Evolutionary conservation across 192 early-diverging fungal genomes (phyloP).

Genomic region (Gaertneriomyces sp.): DNA sequence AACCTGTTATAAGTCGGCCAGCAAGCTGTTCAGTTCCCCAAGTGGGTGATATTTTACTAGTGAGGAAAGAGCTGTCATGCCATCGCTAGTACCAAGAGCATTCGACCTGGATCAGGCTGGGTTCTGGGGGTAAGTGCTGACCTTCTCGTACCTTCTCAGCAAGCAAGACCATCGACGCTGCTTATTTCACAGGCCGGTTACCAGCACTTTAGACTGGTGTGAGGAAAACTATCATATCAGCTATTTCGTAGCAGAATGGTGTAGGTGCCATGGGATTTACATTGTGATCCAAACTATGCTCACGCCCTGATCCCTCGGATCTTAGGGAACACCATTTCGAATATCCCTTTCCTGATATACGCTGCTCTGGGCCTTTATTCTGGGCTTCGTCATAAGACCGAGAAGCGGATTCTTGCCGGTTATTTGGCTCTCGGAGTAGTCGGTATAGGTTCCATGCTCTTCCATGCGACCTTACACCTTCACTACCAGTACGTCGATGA

Average conservation of each 20-base stretch:
- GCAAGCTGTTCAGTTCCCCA: no score
- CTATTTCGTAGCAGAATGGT: conserved; percentile 70
- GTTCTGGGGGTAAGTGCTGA: no score
- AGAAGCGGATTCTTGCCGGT: conserved; percentile 49
- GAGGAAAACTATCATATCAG: conserved; percentile 66
- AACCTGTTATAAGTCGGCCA: no score
- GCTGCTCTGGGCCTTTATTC: conserved; percentile 57
- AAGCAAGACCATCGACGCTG: no score
- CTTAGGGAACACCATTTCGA: conserved; percentile 69
- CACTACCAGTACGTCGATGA: conserved; percentile 74
- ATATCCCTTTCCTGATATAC: conserved; percentile 59
- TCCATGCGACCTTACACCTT: conserved; percentile 74
- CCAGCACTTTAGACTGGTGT: conserved; percentile 47
- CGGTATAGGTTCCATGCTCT: conserved; percentile 67
- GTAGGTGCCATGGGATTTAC: conserved; percentile 18
- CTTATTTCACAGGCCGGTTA: conserved; percentile 33
- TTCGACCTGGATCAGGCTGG: no score
- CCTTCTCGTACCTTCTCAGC: no score
- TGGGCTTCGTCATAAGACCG: conserved; percentile 41
- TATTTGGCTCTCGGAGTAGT: conserved; percentile 60
- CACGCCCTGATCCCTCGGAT: no score
- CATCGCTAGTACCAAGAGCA: no score
- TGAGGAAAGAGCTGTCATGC: no score
- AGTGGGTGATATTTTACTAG: no score
- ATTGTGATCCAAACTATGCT: no score